These are phyloP conservation scores for Gossypium bickii DNA, from an alignment of 345 rosid genomes.

Conservation along the genomic window DNA sequence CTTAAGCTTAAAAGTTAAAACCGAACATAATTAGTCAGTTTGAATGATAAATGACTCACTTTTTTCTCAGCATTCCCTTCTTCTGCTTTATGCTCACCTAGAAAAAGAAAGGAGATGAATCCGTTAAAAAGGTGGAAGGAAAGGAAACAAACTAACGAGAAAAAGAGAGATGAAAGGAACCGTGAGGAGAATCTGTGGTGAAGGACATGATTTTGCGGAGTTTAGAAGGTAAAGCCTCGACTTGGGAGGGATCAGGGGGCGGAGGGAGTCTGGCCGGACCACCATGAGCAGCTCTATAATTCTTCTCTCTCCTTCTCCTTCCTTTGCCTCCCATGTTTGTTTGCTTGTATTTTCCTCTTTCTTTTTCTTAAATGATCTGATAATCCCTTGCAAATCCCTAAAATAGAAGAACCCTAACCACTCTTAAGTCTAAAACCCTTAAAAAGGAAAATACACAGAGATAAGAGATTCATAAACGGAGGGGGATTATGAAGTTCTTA, in stretches of 20 bases:
- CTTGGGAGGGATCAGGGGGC: conserved; percentile 66
- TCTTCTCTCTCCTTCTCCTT: conserved; percentile 72
- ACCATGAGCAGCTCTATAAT: conserved; percentile 79
- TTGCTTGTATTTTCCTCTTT: not conserved
- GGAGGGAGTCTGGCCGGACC: conserved; percentile 71
- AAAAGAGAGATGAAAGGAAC: conserved; percentile 17
- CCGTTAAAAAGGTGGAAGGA: not conserved
- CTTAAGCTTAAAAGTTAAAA: conserved; percentile 1
- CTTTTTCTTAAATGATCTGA: no score
- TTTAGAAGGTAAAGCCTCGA: conserved; percentile 71
- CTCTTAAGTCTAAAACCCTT: no score
- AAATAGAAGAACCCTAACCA: not conserved
- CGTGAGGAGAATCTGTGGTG: conserved; percentile 30
- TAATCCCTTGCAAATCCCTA: no score
- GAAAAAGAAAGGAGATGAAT: not conserved
- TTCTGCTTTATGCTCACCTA: conserved; percentile 19
- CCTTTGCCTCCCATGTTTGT: conserved; percentile 80
- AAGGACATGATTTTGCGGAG: conserved; percentile 72
- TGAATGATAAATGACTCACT: not conserved
- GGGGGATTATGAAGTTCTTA: no score
- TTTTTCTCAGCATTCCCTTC: conserved; percentile 16
- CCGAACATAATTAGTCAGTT: not conserved
- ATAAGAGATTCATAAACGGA: no score
- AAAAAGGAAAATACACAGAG: no score
- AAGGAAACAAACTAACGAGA: not conserved